Base-by-base conservation (phyloP, 2,329 filamentous ascomycete genomes). In the Fusarium sp. region DNA sequence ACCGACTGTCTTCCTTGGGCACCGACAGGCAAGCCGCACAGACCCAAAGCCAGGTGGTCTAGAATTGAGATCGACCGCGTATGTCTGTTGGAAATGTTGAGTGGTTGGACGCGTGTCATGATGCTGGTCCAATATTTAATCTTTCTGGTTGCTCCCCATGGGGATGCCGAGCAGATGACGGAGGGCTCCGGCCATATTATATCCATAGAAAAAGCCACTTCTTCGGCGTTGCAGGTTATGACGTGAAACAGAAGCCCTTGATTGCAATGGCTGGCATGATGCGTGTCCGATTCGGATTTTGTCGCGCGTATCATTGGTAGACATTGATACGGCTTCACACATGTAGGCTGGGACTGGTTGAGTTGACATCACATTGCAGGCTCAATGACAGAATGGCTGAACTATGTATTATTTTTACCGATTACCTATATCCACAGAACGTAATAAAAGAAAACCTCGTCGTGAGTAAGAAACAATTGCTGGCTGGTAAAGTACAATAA, bases 181-280 rank as follows among this genome's bases (percentile, higher is more conserved):
- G 32, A 13, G 18, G n/a, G 32, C n/a, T 16, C 49, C 48, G 21
- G n/a, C n/a, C 9, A 25, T 20, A 4, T 41, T 1, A 3, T 27
- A 18, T 8, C 12, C 12, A 11, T 14, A 2, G 0, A 11, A 37
- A 4, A 5, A 50, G 21, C 48, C 48, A 50, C 32, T 16, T 20
- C 4, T 16, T 7, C 11, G n/a, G 5, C 5, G 8, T 11, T 4
- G 5, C 13, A 18, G 23, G 9, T 18, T 4, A 4, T 27, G 48
- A n/a, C 12, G 21, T 13, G 12, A 21, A 18, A 6, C 16, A 11
- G 6, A n/a, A 4, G 7, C 7, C 14, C 14, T 18, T 34, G 1
- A 18, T 3, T n/a, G 0, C 14, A 13, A 11, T 23, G 46, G 3
- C 4, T 4, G 28, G 2, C 14, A 11, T 16, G 11, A 0, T 2